Conservation (phyloP, 148 eudicot species). For the Silene uniflora region DNA sequence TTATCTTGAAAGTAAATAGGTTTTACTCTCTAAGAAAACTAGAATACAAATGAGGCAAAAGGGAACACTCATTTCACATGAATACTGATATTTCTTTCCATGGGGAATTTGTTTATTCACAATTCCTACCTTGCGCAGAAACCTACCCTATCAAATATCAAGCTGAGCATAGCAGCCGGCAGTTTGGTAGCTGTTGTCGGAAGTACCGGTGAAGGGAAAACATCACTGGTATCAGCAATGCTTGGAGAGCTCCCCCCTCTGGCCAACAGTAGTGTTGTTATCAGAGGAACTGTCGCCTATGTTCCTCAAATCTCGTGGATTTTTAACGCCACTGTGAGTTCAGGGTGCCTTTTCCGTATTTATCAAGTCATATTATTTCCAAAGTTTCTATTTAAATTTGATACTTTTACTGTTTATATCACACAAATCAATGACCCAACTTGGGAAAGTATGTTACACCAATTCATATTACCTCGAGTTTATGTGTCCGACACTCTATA, state of each 20-base stretch:
- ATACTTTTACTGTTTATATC: neutral
- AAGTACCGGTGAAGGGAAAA: conserved; percentile 94
- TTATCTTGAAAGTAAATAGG: neutral
- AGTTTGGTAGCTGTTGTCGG: conserved; percentile 93
- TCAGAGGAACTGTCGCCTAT: conserved; percentile 84
- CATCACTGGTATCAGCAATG: conserved; percentile 93
- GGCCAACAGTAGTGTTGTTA: conserved; percentile 44
- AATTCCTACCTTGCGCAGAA: conserved; percentile 35
- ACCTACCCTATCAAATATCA: conserved; percentile 70
- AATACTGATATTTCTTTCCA: neutral
- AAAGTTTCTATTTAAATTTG: neutral
- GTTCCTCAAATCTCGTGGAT: conserved; percentile 98
- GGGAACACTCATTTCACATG: neutral
- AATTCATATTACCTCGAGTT: neutral
- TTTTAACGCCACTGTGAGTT: conserved; percentile 90
- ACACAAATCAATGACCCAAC: neutral
- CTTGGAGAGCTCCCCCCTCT: conserved; percentile 83
- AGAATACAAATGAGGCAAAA: neutral
- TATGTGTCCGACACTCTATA: neutral
- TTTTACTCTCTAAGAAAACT: neutral
- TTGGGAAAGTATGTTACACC: neutral
- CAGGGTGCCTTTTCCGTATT: neutral
- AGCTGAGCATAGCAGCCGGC: conserved; percentile 72
- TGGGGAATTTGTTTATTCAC: neutral
- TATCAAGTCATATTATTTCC: too few relatives aligned